Percentiles rank a stretch among this genome's conserved stretches.
Evolutionary conservation across 768 basidiomycete species (phyloP).

Genomic region (Cytidiella melzeri): DNA sequence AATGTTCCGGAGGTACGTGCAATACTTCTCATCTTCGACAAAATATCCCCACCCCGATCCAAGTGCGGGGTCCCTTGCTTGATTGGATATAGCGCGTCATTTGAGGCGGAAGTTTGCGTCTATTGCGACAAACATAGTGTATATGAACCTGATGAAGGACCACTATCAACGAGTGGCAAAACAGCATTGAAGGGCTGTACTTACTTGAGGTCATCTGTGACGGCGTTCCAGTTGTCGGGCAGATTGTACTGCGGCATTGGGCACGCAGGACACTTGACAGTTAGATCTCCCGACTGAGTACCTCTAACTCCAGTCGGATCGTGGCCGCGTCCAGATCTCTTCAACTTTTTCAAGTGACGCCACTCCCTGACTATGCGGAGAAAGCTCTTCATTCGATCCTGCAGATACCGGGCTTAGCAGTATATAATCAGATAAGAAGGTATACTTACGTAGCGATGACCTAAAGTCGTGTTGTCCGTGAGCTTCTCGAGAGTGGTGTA

Average conservation of each 20-base stretch:
- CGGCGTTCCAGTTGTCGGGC: conserved; percentile 13
- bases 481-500: not conserved
- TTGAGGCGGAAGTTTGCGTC: conserved; percentile 27
- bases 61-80: no score
- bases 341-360: conserved; percentile 15
- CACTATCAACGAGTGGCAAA: no score
- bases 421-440: not conserved
- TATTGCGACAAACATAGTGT: conserved; percentile 19
- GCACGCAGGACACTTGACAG: conserved; percentile 20
- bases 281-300: conserved; percentile 12
- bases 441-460: not conserved
- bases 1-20: conserved; percentile 22
- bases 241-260: conserved; percentile 19
- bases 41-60: conserved; percentile 18
- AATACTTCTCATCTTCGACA: conserved; percentile 23
- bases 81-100: conserved; percentile 9
- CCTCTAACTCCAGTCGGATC: conserved; percentile 14
- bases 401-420: conserved; percentile 12
- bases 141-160: conserved; percentile 26
- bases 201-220: conserved; percentile 10
- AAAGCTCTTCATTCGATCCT: conserved; percentile 5
- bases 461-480: not conserved
- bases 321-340: conserved; percentile 17
- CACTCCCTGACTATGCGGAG: conserved; percentile 12
- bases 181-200: not conserved